Conservation (phyloP, 495 filamentous ascomycete genomes). For the Neurospora terricola region DNA sequence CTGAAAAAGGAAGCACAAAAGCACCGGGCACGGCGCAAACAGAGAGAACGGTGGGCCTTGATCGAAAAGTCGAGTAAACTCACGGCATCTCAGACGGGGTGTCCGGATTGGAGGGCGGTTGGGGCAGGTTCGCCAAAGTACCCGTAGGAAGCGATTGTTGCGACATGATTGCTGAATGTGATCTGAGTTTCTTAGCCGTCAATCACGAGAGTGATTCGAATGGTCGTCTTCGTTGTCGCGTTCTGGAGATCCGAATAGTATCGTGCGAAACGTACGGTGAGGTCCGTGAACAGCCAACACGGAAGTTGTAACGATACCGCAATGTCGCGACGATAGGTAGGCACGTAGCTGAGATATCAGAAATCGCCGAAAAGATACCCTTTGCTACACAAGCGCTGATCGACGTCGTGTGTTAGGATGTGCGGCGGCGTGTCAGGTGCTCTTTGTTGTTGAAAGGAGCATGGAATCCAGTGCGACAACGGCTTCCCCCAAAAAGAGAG, state of each 20-base stretch:
- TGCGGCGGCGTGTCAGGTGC: background rate
- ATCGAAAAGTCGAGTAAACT: conserved; percentile 24
- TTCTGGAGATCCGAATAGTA: background rate
- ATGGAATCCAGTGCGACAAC: background rate
- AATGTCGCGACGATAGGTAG: background rate
- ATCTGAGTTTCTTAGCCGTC: background rate
- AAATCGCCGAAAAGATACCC: background rate
- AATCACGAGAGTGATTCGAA: background rate
- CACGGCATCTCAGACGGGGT: conserved; percentile 92
- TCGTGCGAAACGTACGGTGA: background rate
- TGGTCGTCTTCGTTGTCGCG: background rate
- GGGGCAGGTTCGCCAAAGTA: conserved; percentile 62
- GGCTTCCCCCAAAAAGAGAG: background rate
- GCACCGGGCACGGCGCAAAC: background rate
- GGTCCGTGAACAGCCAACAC: background rate
- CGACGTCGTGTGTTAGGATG: background rate
- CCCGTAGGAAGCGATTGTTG: conserved; percentile 49
- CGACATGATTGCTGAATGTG: conserved; percentile 20
- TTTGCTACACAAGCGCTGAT: background rate
- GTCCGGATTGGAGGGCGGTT: conserved; percentile 70
- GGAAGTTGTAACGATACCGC: background rate
- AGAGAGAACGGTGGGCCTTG: background rate
- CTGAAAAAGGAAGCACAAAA: background rate
- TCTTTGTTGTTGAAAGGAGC: background rate
- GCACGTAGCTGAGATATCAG: background rate